A percentile compares a stretch with the other conserved stretches of the same genome.
Evolutionary conservation across 2,329 filamentous ascomycete genomes (phyloP).

Genomic region (Niveomyces coronatus): DNA sequence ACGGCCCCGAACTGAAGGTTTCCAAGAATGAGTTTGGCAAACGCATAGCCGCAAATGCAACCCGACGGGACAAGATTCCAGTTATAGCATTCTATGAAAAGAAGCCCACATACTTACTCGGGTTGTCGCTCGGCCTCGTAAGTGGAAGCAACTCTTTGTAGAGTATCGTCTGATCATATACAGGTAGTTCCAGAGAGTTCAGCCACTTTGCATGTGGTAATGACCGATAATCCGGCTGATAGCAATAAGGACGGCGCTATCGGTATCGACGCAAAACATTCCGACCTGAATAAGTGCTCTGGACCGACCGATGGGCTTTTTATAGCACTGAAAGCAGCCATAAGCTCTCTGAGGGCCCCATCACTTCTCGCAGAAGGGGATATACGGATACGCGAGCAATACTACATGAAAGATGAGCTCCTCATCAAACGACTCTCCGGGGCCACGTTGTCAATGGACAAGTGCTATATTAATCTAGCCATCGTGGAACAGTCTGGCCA

Average conservation of each 20-base stretch:
- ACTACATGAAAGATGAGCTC: constrained; percentile 17
- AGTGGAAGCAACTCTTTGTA: background rate
- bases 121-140: constrained; percentile 11
- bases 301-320: constrained; percentile 8
- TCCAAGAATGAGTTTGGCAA: background rate
- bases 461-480: constrained; percentile 30
- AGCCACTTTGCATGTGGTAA: background rate
- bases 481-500: constrained; percentile 19
- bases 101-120: constrained; percentile 12
- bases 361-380: constrained; percentile 14
- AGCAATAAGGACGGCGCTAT: too few species aligned
- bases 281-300: constrained; percentile 13
- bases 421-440: constrained; percentile 26
- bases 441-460: constrained; percentile 20
- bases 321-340: background rate
- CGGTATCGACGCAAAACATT: constrained; percentile 12
- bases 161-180: background rate
- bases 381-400: constrained; percentile 14
- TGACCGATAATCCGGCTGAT: too few species aligned
- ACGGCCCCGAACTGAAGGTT: constrained; percentile 4
- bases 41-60: background rate
- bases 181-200: constrained; percentile 11
- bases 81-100: constrained; percentile 12
- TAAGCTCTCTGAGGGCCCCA: background rate
- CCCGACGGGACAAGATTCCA: background rate